Percentiles rank a stretch among this genome's conserved stretches.
phyloP scores from a whole-genome alignment of 768 basidiomycete genomes.

The Boletus reticulatus region DNA sequence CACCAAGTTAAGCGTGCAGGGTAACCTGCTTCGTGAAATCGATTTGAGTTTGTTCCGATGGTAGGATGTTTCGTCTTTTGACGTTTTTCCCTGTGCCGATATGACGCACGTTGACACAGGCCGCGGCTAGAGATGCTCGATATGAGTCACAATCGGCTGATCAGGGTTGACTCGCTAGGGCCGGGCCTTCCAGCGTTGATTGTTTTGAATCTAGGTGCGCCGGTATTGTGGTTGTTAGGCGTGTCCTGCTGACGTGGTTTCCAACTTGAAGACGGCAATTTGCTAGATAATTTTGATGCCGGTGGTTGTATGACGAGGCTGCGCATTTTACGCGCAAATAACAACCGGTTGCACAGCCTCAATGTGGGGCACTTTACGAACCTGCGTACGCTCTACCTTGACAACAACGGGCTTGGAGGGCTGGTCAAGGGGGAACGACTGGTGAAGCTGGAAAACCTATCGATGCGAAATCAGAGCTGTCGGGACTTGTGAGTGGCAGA shows the following conservation, averaged over 20 bases:
- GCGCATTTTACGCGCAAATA: slow-evolving; percentile 81
- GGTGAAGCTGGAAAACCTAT: slow-evolving; percentile 82
- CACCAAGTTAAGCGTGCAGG: slow-evolving; percentile 77
- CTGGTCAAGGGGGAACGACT: slow-evolving; percentile 56
- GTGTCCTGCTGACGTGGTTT: slow-evolving; percentile 15
- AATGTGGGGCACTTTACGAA: slow-evolving; percentile 62
- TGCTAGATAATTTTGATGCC: slow-evolving; percentile 51
- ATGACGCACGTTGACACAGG: slow-evolving; percentile 28
- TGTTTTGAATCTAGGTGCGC: slow-evolving; percentile 83
- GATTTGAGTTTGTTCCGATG: slow-evolving; percentile 67
- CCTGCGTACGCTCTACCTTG: slow-evolving; percentile 89
- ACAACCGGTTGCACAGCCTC: slow-evolving; percentile 71
- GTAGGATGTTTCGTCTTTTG: slow-evolving; percentile 37
- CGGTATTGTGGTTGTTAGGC: slow-evolving; percentile 12
- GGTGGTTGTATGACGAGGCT: slow-evolving; percentile 61
- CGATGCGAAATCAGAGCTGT: slow-evolving; percentile 84
- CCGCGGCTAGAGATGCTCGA: slow-evolving; percentile 78
- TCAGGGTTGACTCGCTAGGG: slow-evolving; percentile 55
- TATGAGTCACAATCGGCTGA: slow-evolving; percentile 72
- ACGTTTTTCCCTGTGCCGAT: slow-evolving; percentile 5
- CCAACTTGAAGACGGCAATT: slow-evolving; percentile 64
- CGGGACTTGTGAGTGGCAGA: slow-evolving; percentile 62
- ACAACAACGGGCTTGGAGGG: slow-evolving; percentile 67
- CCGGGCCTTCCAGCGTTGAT: slow-evolving; percentile 56
- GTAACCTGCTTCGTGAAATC: slow-evolving; percentile 62